phyloP scores from a whole-genome alignment of 768 basidiomycete genomes.

The Chalciporus piperatus region DNA sequence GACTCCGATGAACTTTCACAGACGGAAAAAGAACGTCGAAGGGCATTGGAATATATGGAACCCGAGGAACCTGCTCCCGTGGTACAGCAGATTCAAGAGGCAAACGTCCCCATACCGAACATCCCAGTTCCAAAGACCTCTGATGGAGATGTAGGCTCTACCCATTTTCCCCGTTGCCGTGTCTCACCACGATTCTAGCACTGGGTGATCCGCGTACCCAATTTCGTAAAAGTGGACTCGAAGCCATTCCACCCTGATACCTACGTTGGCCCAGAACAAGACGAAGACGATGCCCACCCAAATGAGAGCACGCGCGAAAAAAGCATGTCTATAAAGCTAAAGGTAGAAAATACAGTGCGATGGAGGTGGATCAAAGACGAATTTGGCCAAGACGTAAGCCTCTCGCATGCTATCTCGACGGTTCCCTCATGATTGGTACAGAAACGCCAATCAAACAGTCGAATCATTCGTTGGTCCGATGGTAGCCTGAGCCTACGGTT shows the following conservation, averaged over 20 bases:
- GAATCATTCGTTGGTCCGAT: slow-evolving; percentile 94
- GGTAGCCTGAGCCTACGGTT: slow-evolving; percentile 86
- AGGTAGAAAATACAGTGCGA: slow-evolving; percentile 90
- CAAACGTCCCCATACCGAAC: slow-evolving; percentile 81
- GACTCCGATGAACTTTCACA: slow-evolving; percentile 70
- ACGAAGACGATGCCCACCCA: slow-evolving; percentile 57
- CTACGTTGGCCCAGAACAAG: slow-evolving; percentile 80
- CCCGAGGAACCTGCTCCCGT: slow-evolving; percentile 63
- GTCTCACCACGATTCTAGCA: slow-evolving; percentile 38
- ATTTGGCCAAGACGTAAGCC: slow-evolving; percentile 70
- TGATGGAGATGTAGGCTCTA: slow-evolving; percentile 68
- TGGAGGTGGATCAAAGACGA: slow-evolving; percentile 92
- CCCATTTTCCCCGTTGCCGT: slow-evolving; percentile 1
- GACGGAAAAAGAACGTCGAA: slow-evolving; percentile 54
- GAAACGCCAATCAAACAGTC: slow-evolving; percentile 86
- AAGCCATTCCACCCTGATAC: slow-evolving; percentile 88
- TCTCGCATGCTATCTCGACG: background rate
- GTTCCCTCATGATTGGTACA: slow-evolving; percentile 30
- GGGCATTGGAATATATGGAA: slow-evolving; percentile 78
- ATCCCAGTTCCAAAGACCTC: slow-evolving; percentile 77
- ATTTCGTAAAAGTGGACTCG: slow-evolving; percentile 85
- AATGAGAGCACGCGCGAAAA: slow-evolving; percentile 67
- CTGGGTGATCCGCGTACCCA: slow-evolving; percentile 94
- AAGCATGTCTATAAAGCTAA: slow-evolving; percentile 81
- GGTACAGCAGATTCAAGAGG: slow-evolving; percentile 57